Evolutionary conservation across 129 eudicot species (phyloP).

Genomic region (Chrysanthemum seticuspe): DNA sequence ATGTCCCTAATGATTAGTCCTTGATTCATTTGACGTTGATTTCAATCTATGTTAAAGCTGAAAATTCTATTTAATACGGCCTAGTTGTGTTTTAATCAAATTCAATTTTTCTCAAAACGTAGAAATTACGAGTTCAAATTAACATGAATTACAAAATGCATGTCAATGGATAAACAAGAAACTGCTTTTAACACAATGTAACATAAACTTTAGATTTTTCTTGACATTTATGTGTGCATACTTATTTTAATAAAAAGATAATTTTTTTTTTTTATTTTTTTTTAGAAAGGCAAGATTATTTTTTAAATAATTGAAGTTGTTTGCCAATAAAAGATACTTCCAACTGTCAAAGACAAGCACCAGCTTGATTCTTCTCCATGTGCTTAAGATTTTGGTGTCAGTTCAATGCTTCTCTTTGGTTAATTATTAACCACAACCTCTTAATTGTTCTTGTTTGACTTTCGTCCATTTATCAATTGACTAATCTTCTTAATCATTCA

Average conservation of each 20-base stretch:
- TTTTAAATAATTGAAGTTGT: constrained; percentile 11
- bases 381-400: constrained; percentile 45
- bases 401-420: constrained; percentile 21
- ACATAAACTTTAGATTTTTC: no score
- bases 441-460: constrained; percentile 24
- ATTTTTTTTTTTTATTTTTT: no score
- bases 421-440: constrained; percentile 11
- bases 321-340: constrained; percentile 26
- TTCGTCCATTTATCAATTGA: constrained; percentile 15
- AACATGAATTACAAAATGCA: no score
- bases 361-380: constrained; percentile 63
- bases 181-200: no score
- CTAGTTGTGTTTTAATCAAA: no score
- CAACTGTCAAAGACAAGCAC: constrained; percentile 45
- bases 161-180: no score
- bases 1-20: neutral
- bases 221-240: neutral
- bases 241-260: neutral
- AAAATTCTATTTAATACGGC: neutral
- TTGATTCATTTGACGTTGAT: constrained; percentile 19
- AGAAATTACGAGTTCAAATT: no score
- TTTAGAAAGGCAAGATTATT: no score
- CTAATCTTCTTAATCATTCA: constrained; percentile 9
- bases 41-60: constrained; percentile 13
- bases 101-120: no score